Evolutionary conservation across 345 rosid species (phyloP).

Genomic region (Hibiscus trionum): DNA sequence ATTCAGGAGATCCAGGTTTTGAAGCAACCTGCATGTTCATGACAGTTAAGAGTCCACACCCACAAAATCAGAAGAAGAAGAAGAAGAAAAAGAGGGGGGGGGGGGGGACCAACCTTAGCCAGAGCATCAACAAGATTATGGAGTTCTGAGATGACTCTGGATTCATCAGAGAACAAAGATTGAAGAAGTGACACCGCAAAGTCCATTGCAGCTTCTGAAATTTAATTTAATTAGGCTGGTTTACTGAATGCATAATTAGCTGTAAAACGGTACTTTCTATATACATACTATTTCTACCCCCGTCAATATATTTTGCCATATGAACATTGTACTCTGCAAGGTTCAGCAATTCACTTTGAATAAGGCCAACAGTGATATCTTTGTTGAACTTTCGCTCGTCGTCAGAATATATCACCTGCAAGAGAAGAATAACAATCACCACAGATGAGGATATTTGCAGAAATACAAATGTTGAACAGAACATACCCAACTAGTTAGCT

Average conservation of each 20-base stretch:
- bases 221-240: not conserved
- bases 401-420: slow-evolving; percentile 83
- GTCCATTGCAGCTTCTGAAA: slow-evolving; percentile 81
- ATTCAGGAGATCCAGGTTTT: slow-evolving; percentile 75
- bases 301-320: slow-evolving; percentile 90
- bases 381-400: slow-evolving; percentile 94
- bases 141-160: slow-evolving; percentile 89
- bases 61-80: not conserved
- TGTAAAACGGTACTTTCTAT: not conserved
- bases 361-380: slow-evolving; percentile 80
- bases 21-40: slow-evolving; percentile 52
- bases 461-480: not conserved
- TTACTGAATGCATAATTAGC: not conserved
- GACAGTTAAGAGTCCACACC: slow-evolving; percentile 1
- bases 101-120: slow-evolving; percentile 53
- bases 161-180: slow-evolving; percentile 67
- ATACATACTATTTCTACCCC: slow-evolving; percentile 67
- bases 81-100: not conserved
- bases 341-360: slow-evolving; percentile 73
- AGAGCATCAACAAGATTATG: slow-evolving; percentile 86
- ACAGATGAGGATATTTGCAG: not conserved
- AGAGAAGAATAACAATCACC: slow-evolving; percentile 1
- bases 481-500: slow-evolving; percentile 98
- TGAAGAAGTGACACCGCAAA: slow-evolving; percentile 78
- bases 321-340: slow-evolving; percentile 92